Base-by-base conservation (phyloP, 768 basidiomycete species). In the Amanita muscaria region DNA sequence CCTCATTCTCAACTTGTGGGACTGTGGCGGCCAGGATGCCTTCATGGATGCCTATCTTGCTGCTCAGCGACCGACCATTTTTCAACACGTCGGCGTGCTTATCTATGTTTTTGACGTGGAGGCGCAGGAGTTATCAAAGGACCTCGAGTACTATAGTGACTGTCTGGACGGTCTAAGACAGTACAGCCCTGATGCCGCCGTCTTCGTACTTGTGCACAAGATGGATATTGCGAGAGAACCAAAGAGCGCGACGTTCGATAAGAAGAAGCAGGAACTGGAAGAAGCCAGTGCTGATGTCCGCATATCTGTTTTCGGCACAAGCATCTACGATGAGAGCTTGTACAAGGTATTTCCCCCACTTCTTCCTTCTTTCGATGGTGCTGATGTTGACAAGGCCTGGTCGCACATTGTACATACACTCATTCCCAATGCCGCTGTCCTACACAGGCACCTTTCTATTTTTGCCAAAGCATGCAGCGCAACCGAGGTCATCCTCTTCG, bases 71-170 rank as follows among this genome's bases (percentile, higher is more conserved):
- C 74, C 83, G n/a, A 92, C 86, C 25, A 94, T 97, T 52, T 99
- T 99, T 68, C 81, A 87, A 55, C 88, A 97, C 57, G 96, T 97
- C 46, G 91, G 89, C 21, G 89, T 98, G 47, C 78, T 98, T 65
- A 98, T 99, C 56, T 99, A 99, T 65, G 96, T 99, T 9, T 98
- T 99, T 52, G 96, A 98, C 60, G 84, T 92, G 44, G 92, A 91
- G 54, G 80, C 83, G 32, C 76, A 80, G 31, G 90, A 93, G 57
- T 80, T 81, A 72, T 63, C 62, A 52, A 87, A 87, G 63, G 96
- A 98, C 65, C 68, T 93, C 22, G 79, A 83, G 57, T 98, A 96
- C 64, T 98, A 91, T 61, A 79, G 81, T 34, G 87, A 93, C 48
- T 97, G 93, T 63, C 71, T 99, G 40, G 80, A 83, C 3, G 87